Evolutionary conservation across 305 asterid species (phyloP).

Genomic region (Plantago coronopus): DNA sequence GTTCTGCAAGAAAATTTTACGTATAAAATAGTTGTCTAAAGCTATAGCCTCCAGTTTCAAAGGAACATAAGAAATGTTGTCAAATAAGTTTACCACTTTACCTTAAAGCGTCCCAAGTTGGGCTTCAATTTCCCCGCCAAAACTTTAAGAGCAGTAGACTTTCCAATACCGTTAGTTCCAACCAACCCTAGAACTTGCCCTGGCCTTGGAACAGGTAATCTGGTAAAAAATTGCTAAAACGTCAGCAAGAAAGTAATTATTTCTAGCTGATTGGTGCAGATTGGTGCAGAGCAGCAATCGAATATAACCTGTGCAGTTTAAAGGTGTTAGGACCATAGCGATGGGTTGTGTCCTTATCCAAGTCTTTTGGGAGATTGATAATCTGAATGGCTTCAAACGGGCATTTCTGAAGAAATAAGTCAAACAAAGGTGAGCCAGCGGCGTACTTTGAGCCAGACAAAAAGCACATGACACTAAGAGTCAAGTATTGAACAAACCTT

Average conservation of each 20-base stretch:
- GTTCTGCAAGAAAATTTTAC: conserved; percentile 48
- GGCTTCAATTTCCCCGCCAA: conserved; percentile 97
- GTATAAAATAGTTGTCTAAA: conserved; percentile 23
- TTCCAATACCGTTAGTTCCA: conserved; percentile 97
- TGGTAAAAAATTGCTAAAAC: conserved; percentile 23
- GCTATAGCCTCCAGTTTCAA: conserved; percentile 1
- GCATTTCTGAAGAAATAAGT: conserved; percentile 57
- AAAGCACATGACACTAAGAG: not conserved
- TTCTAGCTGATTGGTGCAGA: conserved; percentile 6
- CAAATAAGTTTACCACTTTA: conserved; percentile 34
- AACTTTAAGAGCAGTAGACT: conserved; percentile 93
- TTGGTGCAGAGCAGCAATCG: not conserved
- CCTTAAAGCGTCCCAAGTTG: conserved; percentile 89
- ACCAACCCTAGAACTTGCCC: conserved; percentile 99
- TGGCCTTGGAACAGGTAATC: conserved; percentile 95
- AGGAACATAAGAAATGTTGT: conserved; percentile 10
- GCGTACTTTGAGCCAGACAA: conserved; percentile 12
- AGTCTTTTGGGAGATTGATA: conserved; percentile 85
- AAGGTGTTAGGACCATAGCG: conserved; percentile 97
- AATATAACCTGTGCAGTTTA: conserved; percentile 79
- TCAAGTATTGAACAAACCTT: conserved; percentile 50
- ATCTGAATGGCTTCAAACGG: conserved; percentile 96
- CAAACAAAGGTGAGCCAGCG: conserved; percentile 17
- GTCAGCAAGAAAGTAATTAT: conserved; percentile 12
- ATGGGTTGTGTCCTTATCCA: conserved; percentile 94